Evolutionary conservation across 495 filamentous ascomycete genomes (phyloP).

Genomic region (Penicillium riverlandense): DNA sequence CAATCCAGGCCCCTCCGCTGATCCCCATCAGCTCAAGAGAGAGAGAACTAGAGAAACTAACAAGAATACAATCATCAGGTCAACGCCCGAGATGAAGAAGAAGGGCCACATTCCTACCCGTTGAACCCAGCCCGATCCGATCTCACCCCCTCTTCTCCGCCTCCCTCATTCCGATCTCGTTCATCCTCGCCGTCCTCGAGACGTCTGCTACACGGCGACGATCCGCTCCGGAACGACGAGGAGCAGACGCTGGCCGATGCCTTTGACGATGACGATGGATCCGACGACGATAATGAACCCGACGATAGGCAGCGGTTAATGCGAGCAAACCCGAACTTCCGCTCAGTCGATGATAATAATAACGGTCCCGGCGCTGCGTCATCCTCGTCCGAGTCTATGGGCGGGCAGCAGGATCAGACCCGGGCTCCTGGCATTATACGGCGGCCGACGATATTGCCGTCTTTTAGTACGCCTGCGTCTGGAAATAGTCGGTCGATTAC

Average conservation of each 20-base stretch:
- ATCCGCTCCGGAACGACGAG: slow-evolving; percentile 49
- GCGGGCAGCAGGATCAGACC: slow-evolving; percentile 14
- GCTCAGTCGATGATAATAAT: slow-evolving; percentile 23
- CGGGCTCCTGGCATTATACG: slow-evolving; percentile 28
- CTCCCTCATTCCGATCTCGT: slow-evolving; percentile 88
- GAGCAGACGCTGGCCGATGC: slow-evolving; percentile 81
- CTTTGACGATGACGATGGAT: slow-evolving; percentile 68
- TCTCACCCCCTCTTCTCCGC: slow-evolving; percentile 71
- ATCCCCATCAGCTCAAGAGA: slow-evolving; percentile 1
- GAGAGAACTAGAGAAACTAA: too few species aligned
- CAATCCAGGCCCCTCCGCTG: slow-evolving; percentile 8
- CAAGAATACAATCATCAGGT: slow-evolving; percentile 25
- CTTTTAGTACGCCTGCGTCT: slow-evolving; percentile 31
- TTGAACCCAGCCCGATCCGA: slow-evolving; percentile 30
- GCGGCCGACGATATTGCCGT: slow-evolving; percentile 46
- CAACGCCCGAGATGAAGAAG: slow-evolving; percentile 45
- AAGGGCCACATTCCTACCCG: slow-evolving; percentile 36
- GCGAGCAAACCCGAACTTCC: slow-evolving; percentile 51
- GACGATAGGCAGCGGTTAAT: slow-evolving; percentile 85
- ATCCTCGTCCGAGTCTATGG: slow-evolving; percentile 27
- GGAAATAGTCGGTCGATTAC: slow-evolving; percentile 43
- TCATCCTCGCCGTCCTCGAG: slow-evolving; percentile 63
- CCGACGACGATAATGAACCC: slow-evolving; percentile 62
- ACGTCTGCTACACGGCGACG: slow-evolving; percentile 41
- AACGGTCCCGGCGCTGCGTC: slow-evolving; percentile 21